Evolutionary conservation across 768 basidiomycete genomes (phyloP).

Genomic region (Nevesoporus exiguus): DNA sequence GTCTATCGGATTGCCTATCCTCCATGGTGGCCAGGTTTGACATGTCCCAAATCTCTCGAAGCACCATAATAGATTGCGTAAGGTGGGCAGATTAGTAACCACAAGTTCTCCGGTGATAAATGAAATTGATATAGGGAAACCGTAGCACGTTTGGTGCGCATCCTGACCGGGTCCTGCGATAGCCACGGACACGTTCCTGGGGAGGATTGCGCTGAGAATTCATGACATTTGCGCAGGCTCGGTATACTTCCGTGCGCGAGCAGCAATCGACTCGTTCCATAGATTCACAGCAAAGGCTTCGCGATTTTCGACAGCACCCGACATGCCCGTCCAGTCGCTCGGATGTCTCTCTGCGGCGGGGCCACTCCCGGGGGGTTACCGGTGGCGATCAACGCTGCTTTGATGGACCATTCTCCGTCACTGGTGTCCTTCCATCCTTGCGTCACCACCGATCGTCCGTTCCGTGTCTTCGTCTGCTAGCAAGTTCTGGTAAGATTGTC

Average conservation of each 20-base stretch:
- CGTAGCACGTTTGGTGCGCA: conserved; percentile 12
- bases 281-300: neutral
- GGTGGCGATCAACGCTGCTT: conserved; percentile 8
- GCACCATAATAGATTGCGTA: conserved; percentile 12
- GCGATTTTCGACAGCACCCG: neutral
- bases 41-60: conserved; percentile 5
- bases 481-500: conserved; percentile 14
- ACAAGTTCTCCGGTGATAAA: conserved; percentile 24
- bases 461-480: neutral
- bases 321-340: neutral
- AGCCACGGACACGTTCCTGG: conserved; percentile 19
- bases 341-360: neutral
- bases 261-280: conserved; percentile 7
- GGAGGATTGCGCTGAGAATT: conserved; percentile 26
- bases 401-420: conserved; percentile 18
- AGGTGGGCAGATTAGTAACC: conserved; percentile 24
- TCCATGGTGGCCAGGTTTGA: neutral
- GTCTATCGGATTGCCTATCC: conserved; percentile 14
- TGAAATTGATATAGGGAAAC: conserved; percentile 22
- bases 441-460: conserved; percentile 9
- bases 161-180: conserved; percentile 15
- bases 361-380: neutral
- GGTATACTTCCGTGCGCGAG: conserved; percentile 13
- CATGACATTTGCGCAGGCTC: conserved; percentile 1
- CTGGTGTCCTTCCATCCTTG: conserved; percentile 2